These are phyloP conservation scores for Hericium alpestre DNA, from an alignment of 768 basidiomycete genomes.

Conservation along the genomic window DNA sequence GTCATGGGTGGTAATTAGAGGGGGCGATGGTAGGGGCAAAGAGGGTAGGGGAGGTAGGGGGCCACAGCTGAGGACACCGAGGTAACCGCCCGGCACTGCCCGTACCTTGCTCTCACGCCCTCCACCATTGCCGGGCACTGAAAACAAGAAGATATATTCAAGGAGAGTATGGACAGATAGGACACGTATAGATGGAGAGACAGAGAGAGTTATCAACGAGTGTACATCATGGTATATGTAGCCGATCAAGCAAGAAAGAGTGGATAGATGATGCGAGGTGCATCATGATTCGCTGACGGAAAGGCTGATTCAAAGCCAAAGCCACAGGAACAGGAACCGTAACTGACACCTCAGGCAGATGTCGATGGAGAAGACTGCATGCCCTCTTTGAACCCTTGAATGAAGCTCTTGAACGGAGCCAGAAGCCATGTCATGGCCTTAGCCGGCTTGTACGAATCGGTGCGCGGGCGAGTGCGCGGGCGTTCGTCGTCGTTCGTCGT, in stretches of 20 bases:
- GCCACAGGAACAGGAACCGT: conserved; percentile 1
- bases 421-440: conserved; percentile 9
- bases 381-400: conserved; percentile 10
- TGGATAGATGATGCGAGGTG: not conserved
- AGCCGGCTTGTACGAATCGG: conserved; percentile 33
- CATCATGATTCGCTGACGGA: not conserved
- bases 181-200: not conserved
- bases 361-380: conserved; percentile 1
- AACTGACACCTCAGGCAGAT: not conserved
- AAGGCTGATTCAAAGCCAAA: conserved; percentile 3
- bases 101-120: not conserved
- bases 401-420: conserved; percentile 10
- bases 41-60: not conserved
- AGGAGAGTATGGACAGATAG: not conserved
- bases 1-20: not conserved
- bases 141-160: not conserved
- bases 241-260: conserved; percentile 3
- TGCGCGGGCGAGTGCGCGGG: conserved; percentile 42
- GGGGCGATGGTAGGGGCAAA: not conserved
- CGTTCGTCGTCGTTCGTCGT: conserved; percentile 27
- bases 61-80: not conserved
- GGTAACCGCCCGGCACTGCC: not conserved
- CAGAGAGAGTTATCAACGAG: conserved; percentile 4
- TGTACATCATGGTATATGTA: conserved; percentile 4
- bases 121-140: not conserved